Percentiles rank a stretch among this genome's conserved stretches.
Evolutionary conservation across 1,284 basidiomycete species (phyloP).

Genomic region (Pholiota adiposa): DNA sequence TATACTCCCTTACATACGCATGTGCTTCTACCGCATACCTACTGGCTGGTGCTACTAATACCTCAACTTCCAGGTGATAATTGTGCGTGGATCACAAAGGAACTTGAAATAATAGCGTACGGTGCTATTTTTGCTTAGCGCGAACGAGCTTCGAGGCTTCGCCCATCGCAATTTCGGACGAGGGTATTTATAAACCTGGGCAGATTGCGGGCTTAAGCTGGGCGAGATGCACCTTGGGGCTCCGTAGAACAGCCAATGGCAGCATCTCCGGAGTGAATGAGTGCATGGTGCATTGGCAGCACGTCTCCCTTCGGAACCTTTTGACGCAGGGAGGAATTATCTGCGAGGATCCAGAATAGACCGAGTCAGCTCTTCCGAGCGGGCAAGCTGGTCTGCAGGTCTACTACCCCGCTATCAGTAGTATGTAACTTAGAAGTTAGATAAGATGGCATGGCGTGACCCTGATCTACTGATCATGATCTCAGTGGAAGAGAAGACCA

Average conservation of each 20-base stretch:
- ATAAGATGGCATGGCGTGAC: not conserved
- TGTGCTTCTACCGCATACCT: not conserved
- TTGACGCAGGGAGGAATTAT: not conserved
- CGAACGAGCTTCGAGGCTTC: not conserved
- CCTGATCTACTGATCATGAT: not conserved
- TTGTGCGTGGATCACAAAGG: no score
- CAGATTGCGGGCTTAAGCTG: constrained; percentile 3
- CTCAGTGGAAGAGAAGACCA: not conserved
- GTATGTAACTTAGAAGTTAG: no score
- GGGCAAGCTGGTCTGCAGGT: no score
- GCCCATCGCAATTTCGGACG: not conserved
- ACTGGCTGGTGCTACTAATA: not conserved
- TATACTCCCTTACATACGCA: not conserved
- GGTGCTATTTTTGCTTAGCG: not conserved
- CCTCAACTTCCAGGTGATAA: not conserved
- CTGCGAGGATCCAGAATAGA: not conserved
- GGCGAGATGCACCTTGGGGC: not conserved
- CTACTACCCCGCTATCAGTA: no score
- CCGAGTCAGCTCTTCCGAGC: not conserved
- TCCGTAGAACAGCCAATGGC: not conserved
- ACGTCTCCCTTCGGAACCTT: not conserved
- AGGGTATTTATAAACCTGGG: not conserved
- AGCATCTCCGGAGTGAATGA: not conserved
- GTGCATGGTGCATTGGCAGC: not conserved
- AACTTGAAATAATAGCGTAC: not conserved